A percentile compares a stretch with the other conserved stretches of the same genome.
Evolutionary conservation across 2,329 filamentous ascomycete genomes (phyloP).

Genomic region (Neofusicoccum umdonicola): DNA sequence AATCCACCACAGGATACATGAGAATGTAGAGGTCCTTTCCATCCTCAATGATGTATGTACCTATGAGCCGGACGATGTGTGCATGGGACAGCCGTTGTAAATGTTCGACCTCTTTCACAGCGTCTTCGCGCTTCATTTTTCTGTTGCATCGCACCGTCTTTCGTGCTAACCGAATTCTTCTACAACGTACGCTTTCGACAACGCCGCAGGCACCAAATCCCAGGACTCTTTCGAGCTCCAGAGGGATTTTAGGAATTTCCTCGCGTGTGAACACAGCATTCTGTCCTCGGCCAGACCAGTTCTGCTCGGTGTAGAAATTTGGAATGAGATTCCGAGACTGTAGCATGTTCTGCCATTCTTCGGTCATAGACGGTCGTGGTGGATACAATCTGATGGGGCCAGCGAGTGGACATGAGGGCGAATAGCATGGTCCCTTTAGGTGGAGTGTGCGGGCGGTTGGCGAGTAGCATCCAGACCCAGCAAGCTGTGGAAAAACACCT

Average conservation of each 20-base stretch:
- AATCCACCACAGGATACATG: neutral
- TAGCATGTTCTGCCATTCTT: too few species aligned
- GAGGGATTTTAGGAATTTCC: neutral
- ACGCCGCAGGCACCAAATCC: constrained; percentile 19
- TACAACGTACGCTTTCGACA: constrained; percentile 22
- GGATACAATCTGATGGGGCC: too few species aligned
- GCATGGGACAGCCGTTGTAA: constrained; percentile 34
- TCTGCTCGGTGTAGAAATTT: neutral
- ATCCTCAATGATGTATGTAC: constrained; percentile 26
- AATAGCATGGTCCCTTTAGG: too few species aligned
- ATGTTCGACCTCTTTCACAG: constrained; percentile 29
- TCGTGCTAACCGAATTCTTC: constrained; percentile 22
- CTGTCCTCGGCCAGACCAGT: constrained; percentile 10
- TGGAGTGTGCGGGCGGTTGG: too few species aligned
- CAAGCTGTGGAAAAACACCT: neutral
- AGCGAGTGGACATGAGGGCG: too few species aligned
- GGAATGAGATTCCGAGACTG: too few species aligned
- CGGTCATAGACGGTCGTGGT: too few species aligned
- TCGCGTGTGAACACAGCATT: neutral
- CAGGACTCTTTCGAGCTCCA: neutral
- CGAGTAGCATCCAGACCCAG: too few species aligned
- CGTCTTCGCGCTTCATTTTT: constrained; percentile 22
- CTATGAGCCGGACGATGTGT: constrained; percentile 1
- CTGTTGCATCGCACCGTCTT: constrained; percentile 23
- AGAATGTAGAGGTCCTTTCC: neutral